phyloP scores from a whole-genome alignment of 495 filamentous ascomycete genomes.

The Penicillium chermesinum region DNA sequence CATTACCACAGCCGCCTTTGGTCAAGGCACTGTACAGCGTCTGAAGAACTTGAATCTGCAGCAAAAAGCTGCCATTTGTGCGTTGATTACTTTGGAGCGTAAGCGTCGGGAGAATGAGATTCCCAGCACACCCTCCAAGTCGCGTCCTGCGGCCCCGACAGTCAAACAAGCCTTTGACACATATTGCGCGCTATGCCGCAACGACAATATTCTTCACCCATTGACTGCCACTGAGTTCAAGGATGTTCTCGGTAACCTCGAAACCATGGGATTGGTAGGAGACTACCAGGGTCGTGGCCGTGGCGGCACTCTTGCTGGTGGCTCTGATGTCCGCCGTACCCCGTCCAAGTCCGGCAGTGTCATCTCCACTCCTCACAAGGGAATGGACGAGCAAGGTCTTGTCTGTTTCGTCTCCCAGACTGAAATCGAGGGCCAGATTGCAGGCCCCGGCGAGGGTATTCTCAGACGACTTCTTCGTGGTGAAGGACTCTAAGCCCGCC shows the following conservation, averaged over 20 bases:
- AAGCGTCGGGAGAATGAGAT: conserved; percentile 34
- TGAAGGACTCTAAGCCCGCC: conserved; percentile 30
- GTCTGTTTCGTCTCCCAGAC: conserved; percentile 72
- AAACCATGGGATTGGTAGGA: conserved; percentile 76
- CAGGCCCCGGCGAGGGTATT: conserved; percentile 58
- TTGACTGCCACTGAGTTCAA: conserved; percentile 85
- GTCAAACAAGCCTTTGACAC: conserved; percentile 72
- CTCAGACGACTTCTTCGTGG: conserved; percentile 41
- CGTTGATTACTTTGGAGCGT: conserved; percentile 75
- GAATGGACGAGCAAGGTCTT: conserved; percentile 63
- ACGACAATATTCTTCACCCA: conserved; percentile 78
- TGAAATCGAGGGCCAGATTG: conserved; percentile 67
- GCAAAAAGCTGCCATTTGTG: conserved; percentile 91
- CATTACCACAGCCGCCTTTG: conserved; percentile 78
- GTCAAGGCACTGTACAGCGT: conserved; percentile 75
- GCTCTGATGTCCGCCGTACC: conserved; percentile 45
- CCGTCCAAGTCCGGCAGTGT: conserved; percentile 54
- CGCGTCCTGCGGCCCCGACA: conserved; percentile 56
- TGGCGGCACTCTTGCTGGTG: conserved; percentile 51
- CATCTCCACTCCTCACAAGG: conserved; percentile 37
- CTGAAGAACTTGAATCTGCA: conserved; percentile 87
- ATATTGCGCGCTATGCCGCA: conserved; percentile 74
- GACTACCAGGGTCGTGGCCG: conserved; percentile 66
- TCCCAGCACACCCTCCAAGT: conserved; percentile 55
- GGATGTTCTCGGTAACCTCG: conserved; percentile 84